Evolutionary conservation across 345 rosid species (phyloP), one percentile per base, ranked within the genome.

Genomic region (Gossypium stocksii): DNA sequence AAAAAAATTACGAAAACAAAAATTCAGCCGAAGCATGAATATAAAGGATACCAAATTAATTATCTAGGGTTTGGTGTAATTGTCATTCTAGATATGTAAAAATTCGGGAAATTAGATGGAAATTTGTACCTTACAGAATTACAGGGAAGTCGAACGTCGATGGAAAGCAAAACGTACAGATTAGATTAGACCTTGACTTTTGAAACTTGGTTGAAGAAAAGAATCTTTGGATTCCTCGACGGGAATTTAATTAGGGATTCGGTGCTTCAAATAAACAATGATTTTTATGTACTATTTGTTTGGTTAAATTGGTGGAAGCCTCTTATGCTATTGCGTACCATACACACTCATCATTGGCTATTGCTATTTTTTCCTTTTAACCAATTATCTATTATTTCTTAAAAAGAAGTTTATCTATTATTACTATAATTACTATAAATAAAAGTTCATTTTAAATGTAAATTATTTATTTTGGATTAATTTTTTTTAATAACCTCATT

Each of bases 121-220:
- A 48, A 46, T 1, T 46, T 61, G 45, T 48, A 73, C 70, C 76
- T 61, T 73, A 2, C 2, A 45, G 57, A 72, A 14, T 72, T 17
- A 22, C 69, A 17, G 17, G 9, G 45, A 43, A 43, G 19, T 22
- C 43, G 66, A 56, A 20, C n/a, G 34, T 7, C 51, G 7, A 34
- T 4, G 41, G 41, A 7, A 5, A 34, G 41, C 41, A 4, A 34
- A 34, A 34, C 41, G 41, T 34, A 5, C 41, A 34, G 41, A 34
- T 34, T 5, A 34, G 41, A 34, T 34, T 34, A 34, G 41, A 34
- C 41, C 41, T 34, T 34, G 41, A 34, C 5, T 34, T 34, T 34
- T 34, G 41, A 34, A 34, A 34, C 41, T 34, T 34, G 1, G 41
- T 34, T 34, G 41, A 34, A 34, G 74, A 70, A 34, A 67, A 16